A percentile compares a stretch with the other conserved stretches of the same genome.
These are phyloP conservation scores for Berberis thunbergii DNA, from an alignment of 164 flowering plant species.

Conservation along the genomic window DNA sequence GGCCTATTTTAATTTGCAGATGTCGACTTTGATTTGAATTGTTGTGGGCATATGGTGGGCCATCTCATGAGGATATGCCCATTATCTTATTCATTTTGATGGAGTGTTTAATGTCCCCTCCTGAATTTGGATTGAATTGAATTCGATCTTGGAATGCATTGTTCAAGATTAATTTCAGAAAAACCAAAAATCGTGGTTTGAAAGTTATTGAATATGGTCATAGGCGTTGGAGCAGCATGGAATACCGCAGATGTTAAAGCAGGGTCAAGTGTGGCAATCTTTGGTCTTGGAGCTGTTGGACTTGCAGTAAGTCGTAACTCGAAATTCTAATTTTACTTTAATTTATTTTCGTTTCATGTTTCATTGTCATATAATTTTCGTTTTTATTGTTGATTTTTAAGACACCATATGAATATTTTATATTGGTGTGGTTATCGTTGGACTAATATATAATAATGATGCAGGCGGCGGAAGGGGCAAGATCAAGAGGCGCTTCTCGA, in stretches of 20 bases:
- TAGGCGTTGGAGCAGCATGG: slow-evolving; percentile 76
- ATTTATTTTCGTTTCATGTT: too few relatives aligned
- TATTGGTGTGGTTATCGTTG: background rate
- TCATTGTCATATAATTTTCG: too few relatives aligned
- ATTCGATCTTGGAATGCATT: background rate
- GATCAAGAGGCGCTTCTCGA: slow-evolving; percentile 57
- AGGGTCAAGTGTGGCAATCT: slow-evolving; percentile 53
- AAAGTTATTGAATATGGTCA: background rate
- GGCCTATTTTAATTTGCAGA: too few relatives aligned
- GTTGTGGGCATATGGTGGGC: too few relatives aligned
- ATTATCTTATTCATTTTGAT: too few relatives aligned
- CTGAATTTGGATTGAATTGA: too few relatives aligned
- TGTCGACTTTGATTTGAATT: too few relatives aligned
- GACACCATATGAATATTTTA: background rate
- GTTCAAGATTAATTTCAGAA: background rate
- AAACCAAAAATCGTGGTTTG: background rate
- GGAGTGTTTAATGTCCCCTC: too few relatives aligned
- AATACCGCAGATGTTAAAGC: slow-evolving; percentile 55
- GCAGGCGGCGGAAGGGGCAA: slow-evolving; percentile 70
- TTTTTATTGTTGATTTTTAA: too few relatives aligned
- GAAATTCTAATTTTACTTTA: too few relatives aligned
- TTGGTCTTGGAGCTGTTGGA: slow-evolving; percentile 74
- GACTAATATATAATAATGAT: background rate
- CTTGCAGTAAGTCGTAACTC: slow-evolving; percentile 41
- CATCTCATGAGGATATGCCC: too few relatives aligned